Evolutionary conservation across 1,139 yeast genomes (phyloP).

Genomic region (Lodderomyces theae): DNA sequence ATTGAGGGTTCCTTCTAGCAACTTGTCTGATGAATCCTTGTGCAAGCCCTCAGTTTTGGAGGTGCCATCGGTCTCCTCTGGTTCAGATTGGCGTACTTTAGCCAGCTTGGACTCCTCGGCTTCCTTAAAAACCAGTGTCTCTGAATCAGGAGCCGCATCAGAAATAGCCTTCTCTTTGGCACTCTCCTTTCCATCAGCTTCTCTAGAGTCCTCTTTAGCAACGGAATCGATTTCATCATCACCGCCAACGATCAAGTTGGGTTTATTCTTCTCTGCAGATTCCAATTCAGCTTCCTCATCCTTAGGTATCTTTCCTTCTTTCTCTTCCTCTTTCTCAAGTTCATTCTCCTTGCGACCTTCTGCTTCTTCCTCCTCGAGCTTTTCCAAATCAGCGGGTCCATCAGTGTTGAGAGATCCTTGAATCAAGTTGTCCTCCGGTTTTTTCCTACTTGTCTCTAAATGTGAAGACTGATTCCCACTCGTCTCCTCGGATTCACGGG

Average conservation of each 20-base stretch:
- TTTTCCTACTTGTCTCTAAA: background rate
- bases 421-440: slow-evolving; percentile 1
- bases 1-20: background rate
- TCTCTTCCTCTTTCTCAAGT: slow-evolving; percentile 9
- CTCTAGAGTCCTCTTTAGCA: slow-evolving; percentile 11
- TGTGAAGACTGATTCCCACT: slow-evolving; percentile 7
- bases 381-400: slow-evolving; percentile 7
- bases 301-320: slow-evolving; percentile 7
- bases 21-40: background rate
- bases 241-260: slow-evolving; percentile 5
- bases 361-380: slow-evolving; percentile 7
- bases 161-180: slow-evolving; percentile 4
- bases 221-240: background rate
- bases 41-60: background rate
- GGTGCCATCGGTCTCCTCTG: slow-evolving; percentile 1
- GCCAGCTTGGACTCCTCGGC: background rate
- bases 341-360: slow-evolving; percentile 7
- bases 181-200: slow-evolving; percentile 4
- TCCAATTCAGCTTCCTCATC: slow-evolving; percentile 12
- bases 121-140: background rate
- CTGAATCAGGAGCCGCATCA: slow-evolving; percentile 1
- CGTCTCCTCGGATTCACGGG: slow-evolving; percentile 7
- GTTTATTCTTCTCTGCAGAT: slow-evolving; percentile 7
- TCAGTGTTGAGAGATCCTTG: slow-evolving; percentile 4
- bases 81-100: slow-evolving; percentile 3